A percentile compares a stretch with the other conserved stretches of the same genome.
These are phyloP conservation scores for Allium cepa DNA, from an alignment of 106 monocot genomes.

Conservation along the genomic window DNA sequence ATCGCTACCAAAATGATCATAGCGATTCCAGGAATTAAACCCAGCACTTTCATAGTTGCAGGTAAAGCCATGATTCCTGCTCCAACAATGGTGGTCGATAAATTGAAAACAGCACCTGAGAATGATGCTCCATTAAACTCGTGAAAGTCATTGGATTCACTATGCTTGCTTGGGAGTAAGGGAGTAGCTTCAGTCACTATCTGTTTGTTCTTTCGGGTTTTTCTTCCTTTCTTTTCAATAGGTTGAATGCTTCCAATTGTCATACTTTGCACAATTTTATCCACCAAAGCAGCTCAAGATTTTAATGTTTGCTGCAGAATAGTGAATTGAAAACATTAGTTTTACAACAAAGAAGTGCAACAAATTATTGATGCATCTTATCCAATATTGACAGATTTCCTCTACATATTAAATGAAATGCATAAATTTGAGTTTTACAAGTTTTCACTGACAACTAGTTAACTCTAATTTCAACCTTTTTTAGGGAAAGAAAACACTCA, in stretches of 20 bases:
- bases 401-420: no score
- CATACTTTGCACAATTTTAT: constrained; percentile 10
- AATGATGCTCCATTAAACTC: constrained; percentile 64
- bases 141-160: constrained; percentile 19
- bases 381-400: no score
- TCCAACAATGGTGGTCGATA: constrained; percentile 66
- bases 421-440: no score
- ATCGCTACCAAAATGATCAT: constrained; percentile 49
- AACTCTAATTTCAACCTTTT: no score
- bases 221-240: constrained; percentile 6
- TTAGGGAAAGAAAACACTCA: no score
- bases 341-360: not conserved
- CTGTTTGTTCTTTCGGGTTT: constrained; percentile 17
- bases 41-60: constrained; percentile 56
- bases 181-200: constrained; percentile 35
- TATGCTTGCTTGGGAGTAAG: constrained; percentile 29
- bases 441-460: no score
- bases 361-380: no score
- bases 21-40: constrained; percentile 45
- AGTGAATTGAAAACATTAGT: constrained; percentile 17
- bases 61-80: constrained; percentile 78
- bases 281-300: not conserved
- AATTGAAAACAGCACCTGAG: constrained; percentile 63
- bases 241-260: constrained; percentile 25
- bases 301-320: not conserved